phyloP scores from a whole-genome alignment of 352 stramenopile species.

The Phytophthora megakarya region DNA sequence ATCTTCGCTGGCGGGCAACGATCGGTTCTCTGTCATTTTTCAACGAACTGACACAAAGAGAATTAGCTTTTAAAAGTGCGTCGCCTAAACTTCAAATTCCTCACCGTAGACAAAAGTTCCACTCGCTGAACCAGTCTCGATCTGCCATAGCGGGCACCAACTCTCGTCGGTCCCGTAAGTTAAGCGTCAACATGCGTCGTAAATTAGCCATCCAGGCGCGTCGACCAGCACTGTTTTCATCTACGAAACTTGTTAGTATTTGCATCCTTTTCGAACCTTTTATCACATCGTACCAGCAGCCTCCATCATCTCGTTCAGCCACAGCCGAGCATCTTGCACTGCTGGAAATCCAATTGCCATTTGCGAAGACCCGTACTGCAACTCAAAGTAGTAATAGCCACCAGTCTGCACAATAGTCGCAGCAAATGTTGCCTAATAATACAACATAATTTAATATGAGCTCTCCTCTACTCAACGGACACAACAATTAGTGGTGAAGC shows the following conservation, averaged over 20 bases:
- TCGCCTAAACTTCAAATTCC: neutral
- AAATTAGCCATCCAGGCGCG: slow-evolving; percentile 72
- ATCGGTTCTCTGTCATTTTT: slow-evolving; percentile 46
- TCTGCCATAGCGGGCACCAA: slow-evolving; percentile 63
- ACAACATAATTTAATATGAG: no score
- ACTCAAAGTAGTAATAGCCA: slow-evolving; percentile 68
- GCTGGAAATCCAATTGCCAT: slow-evolving; percentile 59
- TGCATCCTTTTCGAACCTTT: neutral
- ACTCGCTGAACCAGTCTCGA: slow-evolving; percentile 82
- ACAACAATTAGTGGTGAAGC: no score
- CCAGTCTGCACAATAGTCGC: slow-evolving; percentile 41
- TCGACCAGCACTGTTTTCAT: slow-evolving; percentile 74
- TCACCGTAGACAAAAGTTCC: slow-evolving; percentile 74
- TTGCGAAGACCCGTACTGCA: slow-evolving; percentile 46
- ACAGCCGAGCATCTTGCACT: slow-evolving; percentile 48
- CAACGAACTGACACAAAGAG: slow-evolving; percentile 33
- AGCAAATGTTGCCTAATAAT: slow-evolving; percentile 47
- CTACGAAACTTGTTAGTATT: slow-evolving; percentile 18
- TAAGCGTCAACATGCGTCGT: slow-evolving; percentile 54
- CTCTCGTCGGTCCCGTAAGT: slow-evolving; percentile 51
- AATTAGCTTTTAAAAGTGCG: neutral
- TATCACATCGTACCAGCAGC: slow-evolving; percentile 38
- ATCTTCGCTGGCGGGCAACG: slow-evolving; percentile 43
- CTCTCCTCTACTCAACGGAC: no score
- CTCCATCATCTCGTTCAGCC: slow-evolving; percentile 72